Evolutionary conservation across 352 stramenopile genomes (phyloP).

Genomic region (Hyaloperonospora arabidopsidis): DNA sequence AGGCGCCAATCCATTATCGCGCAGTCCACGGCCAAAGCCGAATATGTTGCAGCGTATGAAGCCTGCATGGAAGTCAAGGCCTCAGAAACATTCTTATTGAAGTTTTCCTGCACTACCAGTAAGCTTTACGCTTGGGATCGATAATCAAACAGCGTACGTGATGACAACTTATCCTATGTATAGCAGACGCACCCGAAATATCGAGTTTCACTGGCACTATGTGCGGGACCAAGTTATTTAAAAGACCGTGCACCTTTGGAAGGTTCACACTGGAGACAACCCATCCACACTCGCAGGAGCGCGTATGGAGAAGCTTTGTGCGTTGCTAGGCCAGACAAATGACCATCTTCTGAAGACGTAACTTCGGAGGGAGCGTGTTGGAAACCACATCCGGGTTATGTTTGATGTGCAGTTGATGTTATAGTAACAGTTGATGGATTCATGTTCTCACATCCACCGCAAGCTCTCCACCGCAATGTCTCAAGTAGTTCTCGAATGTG

Average conservation of each 20-base stretch:
- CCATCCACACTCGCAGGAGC: neutral
- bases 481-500: too few relatives aligned
- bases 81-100: neutral
- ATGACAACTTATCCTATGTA: slow-evolving; percentile 4
- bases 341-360: neutral
- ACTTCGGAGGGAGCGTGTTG: neutral
- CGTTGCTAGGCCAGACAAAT: neutral
- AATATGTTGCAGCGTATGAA: too few relatives aligned
- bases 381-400: too few relatives aligned
- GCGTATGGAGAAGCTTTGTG: neutral
- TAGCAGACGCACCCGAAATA: slow-evolving; percentile 6
- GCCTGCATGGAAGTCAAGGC: too few relatives aligned
- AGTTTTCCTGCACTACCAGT: neutral
- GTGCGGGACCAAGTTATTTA: slow-evolving; percentile 5
- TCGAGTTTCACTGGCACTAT: slow-evolving; percentile 3
- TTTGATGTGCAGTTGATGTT: too few relatives aligned
- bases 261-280: neutral
- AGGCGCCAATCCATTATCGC: neutral
- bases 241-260: neutral
- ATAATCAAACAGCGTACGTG: neutral
- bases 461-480: too few relatives aligned
- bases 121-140: slow-evolving; percentile 1
- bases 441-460: too few relatives aligned
- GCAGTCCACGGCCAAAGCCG: neutral
- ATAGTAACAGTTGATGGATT: too few relatives aligned